Evolutionary conservation across 768 basidiomycete species (phyloP).

Genomic region (Coprinopsis marcescibilis): DNA sequence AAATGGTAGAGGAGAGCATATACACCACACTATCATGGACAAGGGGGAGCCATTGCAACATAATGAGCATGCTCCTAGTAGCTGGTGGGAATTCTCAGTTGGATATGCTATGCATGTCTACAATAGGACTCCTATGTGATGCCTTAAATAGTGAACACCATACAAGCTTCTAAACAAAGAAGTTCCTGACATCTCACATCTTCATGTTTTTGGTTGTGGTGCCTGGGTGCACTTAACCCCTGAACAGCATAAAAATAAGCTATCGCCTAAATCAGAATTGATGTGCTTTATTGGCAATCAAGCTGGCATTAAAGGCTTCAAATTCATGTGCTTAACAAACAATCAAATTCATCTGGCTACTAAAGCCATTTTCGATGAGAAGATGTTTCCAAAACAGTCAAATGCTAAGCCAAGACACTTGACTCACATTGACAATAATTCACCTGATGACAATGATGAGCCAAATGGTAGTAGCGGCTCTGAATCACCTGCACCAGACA

Average conservation of each 20-base stretch:
- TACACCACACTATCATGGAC: conserved; percentile 9
- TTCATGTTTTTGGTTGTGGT: conserved; percentile 22
- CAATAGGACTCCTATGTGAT: conserved; percentile 21
- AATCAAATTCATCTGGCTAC: background rate
- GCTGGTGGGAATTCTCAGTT: conserved; percentile 13
- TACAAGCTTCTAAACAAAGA: conserved; percentile 16
- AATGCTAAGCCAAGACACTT: too few relatives aligned
- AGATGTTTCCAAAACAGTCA: background rate
- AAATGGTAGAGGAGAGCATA: conserved; percentile 6
- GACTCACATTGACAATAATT: too few relatives aligned
- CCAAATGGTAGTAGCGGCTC: too few relatives aligned
- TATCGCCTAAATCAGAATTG: conserved; percentile 16
- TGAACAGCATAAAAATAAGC: conserved; percentile 16
- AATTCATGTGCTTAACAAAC: background rate
- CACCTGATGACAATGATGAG: too few relatives aligned
- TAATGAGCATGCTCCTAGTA: conserved; percentile 5
- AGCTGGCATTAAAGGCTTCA: too few relatives aligned
- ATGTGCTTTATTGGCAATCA: too few relatives aligned
- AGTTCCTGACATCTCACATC: conserved; percentile 20
- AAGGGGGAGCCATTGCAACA: conserved; percentile 8
- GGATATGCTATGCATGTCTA: conserved; percentile 21
- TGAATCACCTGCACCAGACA: too few relatives aligned
- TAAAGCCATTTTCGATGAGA: conserved; percentile 2
- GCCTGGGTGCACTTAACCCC: conserved; percentile 16
- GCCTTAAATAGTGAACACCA: conserved; percentile 19